Percentiles rank a stretch among this genome's conserved stretches.
Conservation (phyloP, 1,139 yeast genomes). For the Candida smagusa region DNA sequence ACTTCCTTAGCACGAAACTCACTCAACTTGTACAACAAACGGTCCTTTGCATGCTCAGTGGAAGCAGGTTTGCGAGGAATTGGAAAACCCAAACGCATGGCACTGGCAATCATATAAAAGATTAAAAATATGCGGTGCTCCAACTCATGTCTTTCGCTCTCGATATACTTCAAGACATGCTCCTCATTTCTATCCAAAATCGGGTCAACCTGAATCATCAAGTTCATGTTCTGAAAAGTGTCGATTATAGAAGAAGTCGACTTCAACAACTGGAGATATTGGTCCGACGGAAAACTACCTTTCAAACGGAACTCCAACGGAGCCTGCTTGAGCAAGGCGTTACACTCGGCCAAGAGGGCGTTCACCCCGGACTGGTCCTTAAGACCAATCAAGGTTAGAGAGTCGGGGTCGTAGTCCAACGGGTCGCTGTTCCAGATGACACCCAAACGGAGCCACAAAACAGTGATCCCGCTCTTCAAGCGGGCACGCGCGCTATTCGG, state of each 20-base stretch:
- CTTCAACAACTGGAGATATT: constrained; percentile 49
- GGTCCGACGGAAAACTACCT: constrained; percentile 61
- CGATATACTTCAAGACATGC: constrained; percentile 53
- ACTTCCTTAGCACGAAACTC: constrained; percentile 30
- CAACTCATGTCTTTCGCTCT: constrained; percentile 60
- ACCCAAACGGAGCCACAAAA: constrained; percentile 78
- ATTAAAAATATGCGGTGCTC: constrained; percentile 70
- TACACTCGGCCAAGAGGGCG: constrained; percentile 59
- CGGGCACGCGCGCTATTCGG: constrained; percentile 77
- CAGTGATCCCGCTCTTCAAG: constrained; percentile 60
- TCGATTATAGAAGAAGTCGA: constrained; percentile 68
- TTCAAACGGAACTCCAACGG: constrained; percentile 73
- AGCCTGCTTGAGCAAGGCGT: constrained; percentile 62
- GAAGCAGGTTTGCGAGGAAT: constrained; percentile 76
- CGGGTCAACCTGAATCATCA: constrained; percentile 64
- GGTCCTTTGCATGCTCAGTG: constrained; percentile 70
- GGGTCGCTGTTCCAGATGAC: constrained; percentile 75
- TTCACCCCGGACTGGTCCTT: constrained; percentile 54
- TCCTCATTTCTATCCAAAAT: constrained; percentile 51
- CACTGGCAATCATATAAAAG: constrained; percentile 76
- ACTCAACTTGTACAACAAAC: constrained; percentile 62
- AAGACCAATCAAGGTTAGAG: constrained; percentile 41
- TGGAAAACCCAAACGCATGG: constrained; percentile 73
- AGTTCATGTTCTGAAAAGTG: constrained; percentile 68
- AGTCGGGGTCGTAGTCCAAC: constrained; percentile 28